A percentile compares a stretch with the other conserved stretches of the same genome.
phyloP scores from a whole-genome alignment of 176 grass and related monocot genomes.

The Eleusine coracana region DNA sequence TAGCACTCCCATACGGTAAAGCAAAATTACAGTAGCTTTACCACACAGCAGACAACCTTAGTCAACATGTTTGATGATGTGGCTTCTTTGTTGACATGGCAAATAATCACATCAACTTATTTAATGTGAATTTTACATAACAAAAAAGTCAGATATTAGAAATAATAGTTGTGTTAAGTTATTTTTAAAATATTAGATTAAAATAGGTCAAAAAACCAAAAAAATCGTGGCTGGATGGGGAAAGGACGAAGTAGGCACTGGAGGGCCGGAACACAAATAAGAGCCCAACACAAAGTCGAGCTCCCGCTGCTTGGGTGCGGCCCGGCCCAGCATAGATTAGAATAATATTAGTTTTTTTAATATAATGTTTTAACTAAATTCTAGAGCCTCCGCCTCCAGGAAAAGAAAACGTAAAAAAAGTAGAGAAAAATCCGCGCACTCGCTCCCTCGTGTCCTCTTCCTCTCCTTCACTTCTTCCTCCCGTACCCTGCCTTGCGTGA shows the following conservation, averaged over 20 bases:
- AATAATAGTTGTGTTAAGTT: too few relatives aligned
- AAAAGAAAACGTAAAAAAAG: not conserved
- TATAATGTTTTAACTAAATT: not conserved
- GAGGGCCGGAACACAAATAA: not conserved
- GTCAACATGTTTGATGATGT: too few relatives aligned
- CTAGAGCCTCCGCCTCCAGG: not conserved
- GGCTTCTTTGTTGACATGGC: too few relatives aligned
- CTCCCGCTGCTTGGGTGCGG: not conserved
- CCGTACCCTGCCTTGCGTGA: not conserved
- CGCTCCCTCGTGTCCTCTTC: slow-evolving; percentile 32
- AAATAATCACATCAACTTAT: too few relatives aligned
- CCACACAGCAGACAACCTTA: too few relatives aligned
- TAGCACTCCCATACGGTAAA: too few relatives aligned
- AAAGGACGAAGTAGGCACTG: not conserved
- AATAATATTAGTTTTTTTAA: not conserved
- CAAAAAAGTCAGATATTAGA: too few relatives aligned
- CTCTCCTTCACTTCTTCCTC: slow-evolving; percentile 14
- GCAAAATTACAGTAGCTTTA: too few relatives aligned
- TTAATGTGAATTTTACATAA: too few relatives aligned
- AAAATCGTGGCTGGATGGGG: too few relatives aligned
- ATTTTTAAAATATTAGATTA: too few relatives aligned
- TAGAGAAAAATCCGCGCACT: slow-evolving; percentile 4
- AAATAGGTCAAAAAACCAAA: too few relatives aligned
- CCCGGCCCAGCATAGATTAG: not conserved
- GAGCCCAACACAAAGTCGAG: not conserved